phyloP scores from a whole-genome alignment of 2,329 filamentous ascomycete species.

The Penicillium sp. region DNA sequence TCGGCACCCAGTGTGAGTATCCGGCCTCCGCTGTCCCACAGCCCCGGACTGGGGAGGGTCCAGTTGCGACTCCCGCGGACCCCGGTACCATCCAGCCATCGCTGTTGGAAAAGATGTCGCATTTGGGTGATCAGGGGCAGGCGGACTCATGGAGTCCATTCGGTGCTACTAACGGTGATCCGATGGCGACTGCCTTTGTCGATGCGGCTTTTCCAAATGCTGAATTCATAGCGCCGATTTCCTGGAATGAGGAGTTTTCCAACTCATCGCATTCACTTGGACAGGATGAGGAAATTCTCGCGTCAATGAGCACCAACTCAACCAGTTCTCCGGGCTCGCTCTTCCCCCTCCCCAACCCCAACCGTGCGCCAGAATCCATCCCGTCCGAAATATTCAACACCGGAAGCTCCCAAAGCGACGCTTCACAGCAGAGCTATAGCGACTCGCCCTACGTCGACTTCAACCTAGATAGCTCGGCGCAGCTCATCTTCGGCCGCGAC shows the following conservation, averaged over 20 bases:
- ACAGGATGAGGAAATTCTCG: constrained; percentile 4
- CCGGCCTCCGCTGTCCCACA: constrained; percentile 18
- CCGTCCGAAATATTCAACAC: constrained; percentile 2
- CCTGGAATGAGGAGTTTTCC: constrained; percentile 18
- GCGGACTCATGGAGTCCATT: constrained; percentile 9
- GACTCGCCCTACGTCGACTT: neutral
- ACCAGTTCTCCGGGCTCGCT: neutral
- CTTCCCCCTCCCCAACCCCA: neutral
- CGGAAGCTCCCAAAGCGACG: neutral
- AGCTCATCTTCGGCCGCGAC: constrained; percentile 14
- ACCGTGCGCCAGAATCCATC: neutral
- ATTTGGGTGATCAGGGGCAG: neutral
- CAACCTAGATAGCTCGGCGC: constrained; percentile 4
- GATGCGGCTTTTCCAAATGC: constrained; percentile 8
- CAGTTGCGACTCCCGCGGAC: neutral
- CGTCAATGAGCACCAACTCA: constrained; percentile 7
- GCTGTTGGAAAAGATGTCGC: neutral
- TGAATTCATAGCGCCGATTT: constrained; percentile 1
- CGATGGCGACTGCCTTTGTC: constrained; percentile 1
- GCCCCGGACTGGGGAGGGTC: neutral
- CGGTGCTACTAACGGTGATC: neutral
- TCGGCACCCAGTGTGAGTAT: constrained; percentile 20
- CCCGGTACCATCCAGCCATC: neutral
- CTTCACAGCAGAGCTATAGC: neutral
- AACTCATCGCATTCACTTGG: constrained; percentile 9